Base-by-base conservation (phyloP, 2,329 filamentous ascomycete genomes). In the Cercospora nicotianae region DNA sequence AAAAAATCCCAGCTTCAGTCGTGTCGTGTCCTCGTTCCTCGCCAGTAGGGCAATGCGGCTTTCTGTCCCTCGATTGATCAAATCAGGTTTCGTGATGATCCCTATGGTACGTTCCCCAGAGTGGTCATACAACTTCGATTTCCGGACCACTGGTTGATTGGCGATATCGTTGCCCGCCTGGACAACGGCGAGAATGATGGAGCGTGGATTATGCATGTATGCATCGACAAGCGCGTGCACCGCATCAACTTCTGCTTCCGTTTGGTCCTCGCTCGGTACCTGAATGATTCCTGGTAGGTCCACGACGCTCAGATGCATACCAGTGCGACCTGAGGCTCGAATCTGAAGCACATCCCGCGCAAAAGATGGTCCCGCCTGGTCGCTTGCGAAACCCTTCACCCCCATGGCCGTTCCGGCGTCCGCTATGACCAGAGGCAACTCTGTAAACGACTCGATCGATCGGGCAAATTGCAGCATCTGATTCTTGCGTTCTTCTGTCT, bases 131-230 rank as follows among this genome's bases (percentile, higher is more conserved):
- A 77, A 69, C 8, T 76, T 76, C 53, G 82, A 81, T 48, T 81
- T 72, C 28, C 80, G 74, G 1, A 85, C 73, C 42, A 85, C 84
- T 36, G 81, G 79, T 62, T 85, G 82, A 0, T 79, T 84, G 0
- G 79, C 80, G 30, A 83, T 76, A 62, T 86, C 83, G 3, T 80
- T 78, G 31, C 80, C 81, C 9, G 80, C 79, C 0, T 79, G 80
- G 2, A 84, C 72, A 0, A 84, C 82, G 0, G 80, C 76, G 1
- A 84, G 75, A 33, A 83, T 82, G 45, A 82, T 76, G 1, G 79
- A 79, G 4, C 81, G 75, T 0, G 75, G 72, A 62, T 81, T 81
- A 20, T 75, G 36, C 76, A 83, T 81, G 67, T 83, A 82, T 0
- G 60, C 51, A 5, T 73, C 55, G 0, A 83, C 81, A 75, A 83